A percentile compares a stretch with the other conserved stretches of the same genome.
Conservation (phyloP, 2,329 filamentous ascomycete species). For the Neonectria faginata region DNA sequence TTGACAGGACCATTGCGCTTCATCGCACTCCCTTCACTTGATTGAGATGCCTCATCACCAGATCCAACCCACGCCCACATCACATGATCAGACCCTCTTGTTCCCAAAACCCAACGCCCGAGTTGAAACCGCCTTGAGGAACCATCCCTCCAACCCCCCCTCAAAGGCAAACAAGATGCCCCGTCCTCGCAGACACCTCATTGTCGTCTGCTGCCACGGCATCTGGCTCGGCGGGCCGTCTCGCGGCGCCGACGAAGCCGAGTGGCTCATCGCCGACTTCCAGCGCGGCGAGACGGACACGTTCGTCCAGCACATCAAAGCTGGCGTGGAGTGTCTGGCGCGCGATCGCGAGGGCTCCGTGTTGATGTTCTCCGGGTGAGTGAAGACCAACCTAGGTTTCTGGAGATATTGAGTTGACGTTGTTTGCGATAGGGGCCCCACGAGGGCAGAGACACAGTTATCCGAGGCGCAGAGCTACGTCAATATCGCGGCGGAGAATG, state of each 20-base stretch:
- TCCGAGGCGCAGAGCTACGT: slow-evolving; percentile 75
- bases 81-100: slow-evolving; percentile 46
- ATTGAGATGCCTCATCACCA: neutral
- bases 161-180: slow-evolving; percentile 20
- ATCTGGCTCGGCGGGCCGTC: slow-evolving; percentile 75
- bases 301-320: slow-evolving; percentile 80
- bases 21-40: neutral
- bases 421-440: slow-evolving; percentile 65
- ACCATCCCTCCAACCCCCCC: neutral
- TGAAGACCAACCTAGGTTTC: neutral
- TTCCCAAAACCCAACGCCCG: neutral
- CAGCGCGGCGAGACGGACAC: slow-evolving; percentile 83
- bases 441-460: slow-evolving; percentile 65
- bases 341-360: slow-evolving; percentile 58
- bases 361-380: slow-evolving; percentile 79
- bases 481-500: slow-evolving; percentile 61
- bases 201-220: slow-evolving; percentile 87
- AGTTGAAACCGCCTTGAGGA: neutral
- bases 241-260: slow-evolving; percentile 64
- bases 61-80: slow-evolving; percentile 20
- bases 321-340: slow-evolving; percentile 67
- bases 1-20: neutral
- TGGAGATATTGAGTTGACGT: neutral
- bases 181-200: slow-evolving; percentile 63
- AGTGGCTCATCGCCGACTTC: slow-evolving; percentile 82